Evolutionary conservation across 192 early-diverging fungal genomes (phyloP), one percentile per base, ranked within the genome.

Genomic region (Chytriomyces hyalinus): DNA sequence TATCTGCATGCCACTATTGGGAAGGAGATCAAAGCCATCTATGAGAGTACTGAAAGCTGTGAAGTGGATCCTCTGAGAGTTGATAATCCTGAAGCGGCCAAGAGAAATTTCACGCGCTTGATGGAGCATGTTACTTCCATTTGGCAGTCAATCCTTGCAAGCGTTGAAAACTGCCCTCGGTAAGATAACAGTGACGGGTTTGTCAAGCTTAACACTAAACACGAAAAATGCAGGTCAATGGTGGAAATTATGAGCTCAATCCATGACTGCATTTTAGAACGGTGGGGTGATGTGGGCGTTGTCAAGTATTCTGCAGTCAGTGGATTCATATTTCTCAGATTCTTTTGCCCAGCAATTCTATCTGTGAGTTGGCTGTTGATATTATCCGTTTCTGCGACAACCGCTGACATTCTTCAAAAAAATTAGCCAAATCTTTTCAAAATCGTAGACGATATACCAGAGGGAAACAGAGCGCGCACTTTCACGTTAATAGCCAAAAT

Each of bases 311-410:
- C 81, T 36, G 80, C 85, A 4, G 78, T 90, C 61, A 84, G 81
- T 68, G 85, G 86, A 3, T 90, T 90, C 77, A 81, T 90, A 6
- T 90, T 90, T 67, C 60, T 90, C 24, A 65, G 89, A 57, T 90
- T 90, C 61, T 90, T 90, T 66, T 86, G 84, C 61, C 87, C 89
- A 9, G 88, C 89, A 1, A 85, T 90, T 65, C 74, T 86, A 22
- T 86, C 84, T 49, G 83, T 84, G 70, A 65, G 76, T 60, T 59
- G 0, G 1, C 15, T 63, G 17, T 75, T 44, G 26, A 11, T 26
- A 2, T 17, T 65, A 17, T 17, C 49, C 44, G 9, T 36, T 73
- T 7, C 36, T 36, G 36, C 36, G 36, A 36, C 1, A 36, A 2
- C 36, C 1, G 36, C 1, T 36, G 36, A 36, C 36, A 61, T 28